These are phyloP conservation scores for Luffa acutangula DNA, from an alignment of 306 rosid species.

Conservation along the genomic window DNA sequence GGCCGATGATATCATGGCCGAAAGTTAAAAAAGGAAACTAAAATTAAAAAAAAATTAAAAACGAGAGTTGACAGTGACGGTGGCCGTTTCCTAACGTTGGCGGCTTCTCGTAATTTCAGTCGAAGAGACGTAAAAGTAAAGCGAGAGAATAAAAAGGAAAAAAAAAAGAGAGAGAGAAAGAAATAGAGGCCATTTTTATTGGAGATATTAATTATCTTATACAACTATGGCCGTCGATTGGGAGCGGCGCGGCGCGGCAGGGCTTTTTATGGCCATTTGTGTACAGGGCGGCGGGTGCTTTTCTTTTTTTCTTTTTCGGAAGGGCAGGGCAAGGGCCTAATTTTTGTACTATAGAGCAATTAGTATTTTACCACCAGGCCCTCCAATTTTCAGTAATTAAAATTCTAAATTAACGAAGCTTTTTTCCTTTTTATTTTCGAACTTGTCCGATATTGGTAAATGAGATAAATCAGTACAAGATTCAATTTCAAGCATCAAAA, in stretches of 20 bases:
- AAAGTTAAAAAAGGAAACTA: conserved; percentile 18
- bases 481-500: neutral
- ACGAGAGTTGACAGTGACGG: neutral
- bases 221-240: neutral
- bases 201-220: neutral
- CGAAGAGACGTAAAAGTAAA: neutral
- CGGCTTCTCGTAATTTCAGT: neutral
- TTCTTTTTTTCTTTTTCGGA: neutral
- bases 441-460: neutral
- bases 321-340: neutral
- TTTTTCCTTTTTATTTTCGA: neutral
- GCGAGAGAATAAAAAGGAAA: neutral
- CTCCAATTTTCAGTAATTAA: neutral
- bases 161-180: neutral
- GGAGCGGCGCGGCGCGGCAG: neutral
- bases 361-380: neutral
- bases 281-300: neutral
- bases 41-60: neutral
- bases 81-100: neutral
- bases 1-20: conserved; percentile 4
- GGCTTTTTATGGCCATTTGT: neutral
- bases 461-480: neutral
- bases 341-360: conserved; percentile 4
- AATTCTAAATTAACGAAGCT: neutral
- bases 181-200: neutral